Base-by-base conservation (phyloP, 768 basidiomycete genomes). In the Suillus clintonianus region DNA sequence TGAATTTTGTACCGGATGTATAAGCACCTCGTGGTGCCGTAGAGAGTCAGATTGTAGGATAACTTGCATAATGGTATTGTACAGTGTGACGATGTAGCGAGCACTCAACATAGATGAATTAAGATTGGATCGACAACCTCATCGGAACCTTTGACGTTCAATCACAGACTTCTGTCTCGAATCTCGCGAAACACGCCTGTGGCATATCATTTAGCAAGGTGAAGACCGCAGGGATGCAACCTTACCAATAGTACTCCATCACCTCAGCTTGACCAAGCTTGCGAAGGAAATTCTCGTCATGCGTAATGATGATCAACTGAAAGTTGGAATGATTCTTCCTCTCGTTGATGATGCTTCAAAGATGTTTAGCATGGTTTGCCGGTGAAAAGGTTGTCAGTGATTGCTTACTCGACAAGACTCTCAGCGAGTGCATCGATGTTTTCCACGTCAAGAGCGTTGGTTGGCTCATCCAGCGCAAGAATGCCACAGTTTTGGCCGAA, bases 401-500 rank as follows among this genome's bases (percentile, higher is more conserved):
- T 6, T 47, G 82, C 93, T 73, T 69, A 97, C 95, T 96, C 95
- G 24, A 96, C 89, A 27, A 99, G 84, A 68, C 95, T 94, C 27
- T 85, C 85, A 5, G 97, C 97, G 19, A 99, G 82, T 11, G 96
- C 95, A 70, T 95, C 92, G 62, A 99, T 97, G 72, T 98, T 98
- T 76, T 98, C 97, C 10, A 89, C 86, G 71, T 99, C 97, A 55
- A 99, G 81, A 34, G 97, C 97, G 65, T 98, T 99, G 24, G 97
- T 99, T 14, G 97, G 97, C 79, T 99, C 97, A 71, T 99, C 97
- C 64, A 99, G 80, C 0, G 97, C 97, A 30, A 99, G 85, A 67
- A 99, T 97, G 22, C 97, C 97, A 76, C 97, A 99, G 69, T 97
- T 97, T 74, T 95, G 93, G 3, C 95, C 95, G 71, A 99, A 99